Conservation (phyloP, 1,139 yeast species). For the Hansenula sp. region DNA sequence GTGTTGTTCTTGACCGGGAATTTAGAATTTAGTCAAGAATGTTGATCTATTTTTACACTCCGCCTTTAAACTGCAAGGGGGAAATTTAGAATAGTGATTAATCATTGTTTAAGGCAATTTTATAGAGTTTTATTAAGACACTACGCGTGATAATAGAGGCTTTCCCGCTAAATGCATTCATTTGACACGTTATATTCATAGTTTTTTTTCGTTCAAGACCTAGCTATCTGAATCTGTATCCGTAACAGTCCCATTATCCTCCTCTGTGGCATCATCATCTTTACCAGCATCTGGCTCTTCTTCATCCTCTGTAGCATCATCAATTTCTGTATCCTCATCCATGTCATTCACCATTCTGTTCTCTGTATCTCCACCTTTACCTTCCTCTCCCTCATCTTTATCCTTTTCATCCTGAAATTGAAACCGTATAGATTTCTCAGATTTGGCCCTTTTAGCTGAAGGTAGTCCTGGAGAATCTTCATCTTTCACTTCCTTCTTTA, state of each 20-base stretch:
- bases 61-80: slow-evolving; percentile 1
- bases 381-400: not conserved
- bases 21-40: not conserved
- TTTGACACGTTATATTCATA: no score
- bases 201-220: no score
- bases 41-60: slow-evolving; percentile 3
- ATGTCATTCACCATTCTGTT: slow-evolving; percentile 8
- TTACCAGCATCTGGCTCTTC: slow-evolving; percentile 3
- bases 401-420: slow-evolving; percentile 3
- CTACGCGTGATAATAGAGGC: no score
- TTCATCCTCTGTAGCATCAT: slow-evolving; percentile 2
- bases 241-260: not conserved
- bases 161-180: no score
- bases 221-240: not conserved
- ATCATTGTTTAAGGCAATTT: not conserved
- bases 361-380: slow-evolving; percentile 2
- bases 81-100: not conserved
- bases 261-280: not conserved
- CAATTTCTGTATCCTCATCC: slow-evolving; percentile 4
- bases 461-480: not conserved
- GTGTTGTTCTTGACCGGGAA: not conserved
- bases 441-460: slow-evolving; percentile 1
- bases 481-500: not conserved
- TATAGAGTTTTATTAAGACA: no score
- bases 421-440: slow-evolving; percentile 9